phyloP scores from a whole-genome alignment of 495 filamentous ascomycete species.

The Penicillium subrubescens region DNA sequence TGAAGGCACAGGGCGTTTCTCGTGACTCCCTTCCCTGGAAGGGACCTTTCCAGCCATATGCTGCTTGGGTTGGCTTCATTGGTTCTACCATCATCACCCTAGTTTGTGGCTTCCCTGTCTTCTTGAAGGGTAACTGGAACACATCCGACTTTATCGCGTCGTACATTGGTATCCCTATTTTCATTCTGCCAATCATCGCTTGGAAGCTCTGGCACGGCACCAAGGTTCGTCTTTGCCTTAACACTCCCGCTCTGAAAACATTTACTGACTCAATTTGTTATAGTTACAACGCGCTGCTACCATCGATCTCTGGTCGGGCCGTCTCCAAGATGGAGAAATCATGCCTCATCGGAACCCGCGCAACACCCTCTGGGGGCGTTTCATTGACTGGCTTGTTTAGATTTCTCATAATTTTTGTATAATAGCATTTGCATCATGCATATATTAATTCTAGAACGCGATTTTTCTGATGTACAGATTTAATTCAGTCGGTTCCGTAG shows the following conservation, averaged over 20 bases:
- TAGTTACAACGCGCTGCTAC: conserved; percentile 32
- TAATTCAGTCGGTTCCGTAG: conserved; percentile 11
- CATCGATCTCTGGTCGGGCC: conserved; percentile 42
- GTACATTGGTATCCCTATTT: conserved; percentile 59
- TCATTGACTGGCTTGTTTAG: conserved; percentile 38
- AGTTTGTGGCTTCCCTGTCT: conserved; percentile 44
- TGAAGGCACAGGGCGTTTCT: conserved; percentile 60
- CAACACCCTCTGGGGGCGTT: conserved; percentile 26
- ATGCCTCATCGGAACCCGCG: conserved; percentile 18
- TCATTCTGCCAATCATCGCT: conserved; percentile 56
- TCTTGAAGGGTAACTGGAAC: conserved; percentile 40
- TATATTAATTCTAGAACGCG: conserved; percentile 1
- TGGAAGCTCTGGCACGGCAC: conserved; percentile 64
- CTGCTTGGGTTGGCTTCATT: conserved; percentile 59
- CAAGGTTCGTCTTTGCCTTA: conserved; percentile 22
- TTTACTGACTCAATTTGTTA: conserved; percentile 5
- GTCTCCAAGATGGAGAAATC: conserved; percentile 41
- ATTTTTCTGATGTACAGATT: conserved; percentile 5
- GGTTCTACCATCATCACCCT: conserved; percentile 54
- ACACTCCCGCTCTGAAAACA: conserved; percentile 2
- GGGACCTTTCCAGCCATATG: conserved; percentile 60
- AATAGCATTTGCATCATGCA: conserved; percentile 15
- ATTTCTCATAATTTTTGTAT: conserved; percentile 19
- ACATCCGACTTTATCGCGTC: conserved; percentile 56
- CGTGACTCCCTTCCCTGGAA: conserved; percentile 60